Percentiles rank a stretch among this genome's conserved stretches.
These are phyloP conservation scores for Oemleria cerasiformis DNA, from an alignment of 306 rosid genomes.

Conservation along the genomic window DNA sequence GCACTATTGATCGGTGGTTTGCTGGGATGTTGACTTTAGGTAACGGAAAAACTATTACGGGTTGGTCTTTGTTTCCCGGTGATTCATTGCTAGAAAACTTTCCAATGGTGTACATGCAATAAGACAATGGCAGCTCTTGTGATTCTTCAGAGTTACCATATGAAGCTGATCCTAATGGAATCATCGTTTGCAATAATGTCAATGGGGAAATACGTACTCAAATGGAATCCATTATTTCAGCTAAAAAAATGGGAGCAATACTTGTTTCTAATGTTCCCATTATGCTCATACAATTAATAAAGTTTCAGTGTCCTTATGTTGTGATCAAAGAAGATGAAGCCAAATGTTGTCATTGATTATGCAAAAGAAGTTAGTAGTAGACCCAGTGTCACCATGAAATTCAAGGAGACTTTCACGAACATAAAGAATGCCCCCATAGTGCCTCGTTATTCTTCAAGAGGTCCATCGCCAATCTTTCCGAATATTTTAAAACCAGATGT, in stretches of 20 bases:
- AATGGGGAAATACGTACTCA: no score
- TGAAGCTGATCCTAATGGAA: no score
- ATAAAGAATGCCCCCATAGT: slow-evolving; percentile 35
- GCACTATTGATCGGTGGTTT: no score
- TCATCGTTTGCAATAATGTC: no score
- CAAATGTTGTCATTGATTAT: background rate
- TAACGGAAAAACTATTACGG: no score
- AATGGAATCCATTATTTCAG: background rate
- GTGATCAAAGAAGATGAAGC: slow-evolving; percentile 23
- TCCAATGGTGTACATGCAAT: no score
- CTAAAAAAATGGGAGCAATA: background rate
- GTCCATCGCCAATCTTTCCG: slow-evolving; percentile 23
- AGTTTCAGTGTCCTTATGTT: slow-evolving; percentile 15
- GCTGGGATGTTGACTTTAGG: no score
- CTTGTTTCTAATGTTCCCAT: background rate
- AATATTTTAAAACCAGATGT: slow-evolving; percentile 21
- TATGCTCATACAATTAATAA: background rate
- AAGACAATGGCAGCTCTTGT: no score
- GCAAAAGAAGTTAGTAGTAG: background rate
- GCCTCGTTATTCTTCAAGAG: slow-evolving; percentile 37
- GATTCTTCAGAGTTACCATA: no score
- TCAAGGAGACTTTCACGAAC: slow-evolving; percentile 30
- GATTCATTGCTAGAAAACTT: no score
- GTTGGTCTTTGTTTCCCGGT: no score
- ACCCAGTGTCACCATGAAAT: slow-evolving; percentile 27